Evolutionary conservation across 1,284 basidiomycete species (phyloP).

Genomic region (Sporisorium iseilematis-ciliati): DNA sequence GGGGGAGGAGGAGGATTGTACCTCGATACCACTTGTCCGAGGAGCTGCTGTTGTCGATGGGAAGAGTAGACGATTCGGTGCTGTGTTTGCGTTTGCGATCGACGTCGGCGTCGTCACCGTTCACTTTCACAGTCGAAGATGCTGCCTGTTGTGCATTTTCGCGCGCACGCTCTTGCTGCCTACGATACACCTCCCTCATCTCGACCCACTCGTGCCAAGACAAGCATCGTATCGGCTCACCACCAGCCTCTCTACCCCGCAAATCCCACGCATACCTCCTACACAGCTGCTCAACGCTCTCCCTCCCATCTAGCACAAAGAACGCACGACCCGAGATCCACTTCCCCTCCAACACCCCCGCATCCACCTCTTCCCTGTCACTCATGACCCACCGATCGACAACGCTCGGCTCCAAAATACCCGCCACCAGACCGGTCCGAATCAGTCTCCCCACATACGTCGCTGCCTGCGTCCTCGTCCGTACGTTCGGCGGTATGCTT

Average conservation of each 20-base stretch:
- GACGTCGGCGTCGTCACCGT: background rate
- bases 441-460: slow-evolving; percentile 9
- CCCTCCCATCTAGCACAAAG: slow-evolving; percentile 16
- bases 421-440: background rate
- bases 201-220: slow-evolving; percentile 21
- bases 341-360: background rate
- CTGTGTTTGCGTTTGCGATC: background rate
- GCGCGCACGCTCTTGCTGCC: background rate
- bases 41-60: background rate
- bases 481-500: slow-evolving; percentile 14
- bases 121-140: background rate
- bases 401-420: slow-evolving; percentile 17
- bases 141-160: background rate
- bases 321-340: slow-evolving; percentile 37
- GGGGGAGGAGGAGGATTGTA: slow-evolving; percentile 24
- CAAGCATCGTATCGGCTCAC: slow-evolving; percentile 28
- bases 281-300: slow-evolving; percentile 14
- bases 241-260: background rate
- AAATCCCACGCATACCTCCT: slow-evolving; percentile 24
- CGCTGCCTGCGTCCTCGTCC: slow-evolving; percentile 15
- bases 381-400: slow-evolving; percentile 19
- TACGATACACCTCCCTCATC: slow-evolving; percentile 20
- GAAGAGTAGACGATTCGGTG: background rate
- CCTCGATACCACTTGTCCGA: slow-evolving; percentile 12
- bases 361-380: background rate